Percentiles rank a stretch among this genome's conserved stretches.
phyloP scores from a whole-genome alignment of 768 basidiomycete species.

The Psilocybe subaeruginosa region DNA sequence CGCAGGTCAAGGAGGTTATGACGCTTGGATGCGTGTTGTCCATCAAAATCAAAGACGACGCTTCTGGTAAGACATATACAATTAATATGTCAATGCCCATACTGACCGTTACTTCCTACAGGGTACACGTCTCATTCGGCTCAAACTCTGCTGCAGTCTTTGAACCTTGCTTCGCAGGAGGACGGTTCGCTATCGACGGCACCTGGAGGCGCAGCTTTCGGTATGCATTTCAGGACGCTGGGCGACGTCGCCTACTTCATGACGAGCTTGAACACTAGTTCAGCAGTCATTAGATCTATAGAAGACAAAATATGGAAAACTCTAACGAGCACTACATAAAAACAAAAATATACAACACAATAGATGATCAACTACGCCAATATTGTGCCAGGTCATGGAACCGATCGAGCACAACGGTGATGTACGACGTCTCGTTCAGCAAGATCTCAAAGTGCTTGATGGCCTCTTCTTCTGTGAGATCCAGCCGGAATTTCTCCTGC shows the following conservation, averaged over 20 bases:
- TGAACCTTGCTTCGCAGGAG: conserved; percentile 37
- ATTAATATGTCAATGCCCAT: background rate
- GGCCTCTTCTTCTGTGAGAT: conserved; percentile 94
- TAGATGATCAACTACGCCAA: conserved; percentile 66
- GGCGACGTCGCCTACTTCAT: conserved; percentile 95
- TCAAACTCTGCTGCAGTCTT: conserved; percentile 54
- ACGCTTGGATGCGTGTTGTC: conserved; percentile 84
- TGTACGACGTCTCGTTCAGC: conserved; percentile 92
- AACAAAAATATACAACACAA: background rate
- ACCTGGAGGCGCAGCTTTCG: conserved; percentile 59
- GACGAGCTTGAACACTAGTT: conserved; percentile 77
- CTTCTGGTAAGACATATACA: conserved; percentile 45
- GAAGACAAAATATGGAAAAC: conserved; percentile 63
- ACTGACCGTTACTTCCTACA: conserved; percentile 21
- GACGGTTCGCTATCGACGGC: conserved; percentile 37
- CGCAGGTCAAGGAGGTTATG: conserved; percentile 76
- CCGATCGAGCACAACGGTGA: conserved; percentile 90
- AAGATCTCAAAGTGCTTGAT: conserved; percentile 96
- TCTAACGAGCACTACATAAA: conserved; percentile 24
- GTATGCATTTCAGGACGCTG: conserved; percentile 85
- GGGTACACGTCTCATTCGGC: conserved; percentile 70
- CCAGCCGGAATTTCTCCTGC: conserved; percentile 94
- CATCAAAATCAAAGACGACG: conserved; percentile 66
- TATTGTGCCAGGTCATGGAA: conserved; percentile 93
- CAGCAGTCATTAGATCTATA: conserved; percentile 54